phyloP scores from a whole-genome alignment of 164 flowering plant species.

The Nelumbo lutea region DNA sequence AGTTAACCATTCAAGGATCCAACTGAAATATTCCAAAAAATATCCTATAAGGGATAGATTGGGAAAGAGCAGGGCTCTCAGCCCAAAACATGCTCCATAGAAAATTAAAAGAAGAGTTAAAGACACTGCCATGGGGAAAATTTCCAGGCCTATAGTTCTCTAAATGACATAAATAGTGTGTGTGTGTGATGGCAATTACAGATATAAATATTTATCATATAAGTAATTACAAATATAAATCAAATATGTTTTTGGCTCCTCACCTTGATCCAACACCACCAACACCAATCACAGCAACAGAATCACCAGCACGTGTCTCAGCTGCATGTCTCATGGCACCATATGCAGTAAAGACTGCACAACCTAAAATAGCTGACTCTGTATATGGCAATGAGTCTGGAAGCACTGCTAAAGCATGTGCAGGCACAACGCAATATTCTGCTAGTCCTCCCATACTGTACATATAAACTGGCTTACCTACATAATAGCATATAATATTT shows the following conservation, averaged over 20 bases:
- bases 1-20: too few relatives aligned
- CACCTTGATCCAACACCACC: conserved; percentile 99
- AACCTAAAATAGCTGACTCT: conserved; percentile 94
- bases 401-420: conserved; percentile 68
- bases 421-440: conserved; percentile 94
- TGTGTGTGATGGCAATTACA: too few relatives aligned
- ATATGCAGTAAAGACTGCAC: conserved; percentile 97
- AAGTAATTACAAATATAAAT: not conserved
- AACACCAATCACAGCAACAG: conserved; percentile 92
- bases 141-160: too few relatives aligned
- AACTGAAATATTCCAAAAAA: too few relatives aligned
- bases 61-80: too few relatives aligned
- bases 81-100: too few relatives aligned
- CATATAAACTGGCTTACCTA: conserved; percentile 91
- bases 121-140: too few relatives aligned
- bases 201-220: too few relatives aligned
- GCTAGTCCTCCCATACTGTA: conserved; percentile 99
- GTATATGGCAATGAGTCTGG: conserved; percentile 80
- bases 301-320: conserved; percentile 84
- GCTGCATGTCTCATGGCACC: conserved; percentile 99
- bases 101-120: too few relatives aligned
- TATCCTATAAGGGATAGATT: too few relatives aligned
- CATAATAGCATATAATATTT: conserved; percentile 14
- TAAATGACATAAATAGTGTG: too few relatives aligned
- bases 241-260: not conserved